These are phyloP conservation scores for Venturia carpophila DNA, from an alignment of 2,329 filamentous ascomycete genomes.

Conservation along the genomic window DNA sequence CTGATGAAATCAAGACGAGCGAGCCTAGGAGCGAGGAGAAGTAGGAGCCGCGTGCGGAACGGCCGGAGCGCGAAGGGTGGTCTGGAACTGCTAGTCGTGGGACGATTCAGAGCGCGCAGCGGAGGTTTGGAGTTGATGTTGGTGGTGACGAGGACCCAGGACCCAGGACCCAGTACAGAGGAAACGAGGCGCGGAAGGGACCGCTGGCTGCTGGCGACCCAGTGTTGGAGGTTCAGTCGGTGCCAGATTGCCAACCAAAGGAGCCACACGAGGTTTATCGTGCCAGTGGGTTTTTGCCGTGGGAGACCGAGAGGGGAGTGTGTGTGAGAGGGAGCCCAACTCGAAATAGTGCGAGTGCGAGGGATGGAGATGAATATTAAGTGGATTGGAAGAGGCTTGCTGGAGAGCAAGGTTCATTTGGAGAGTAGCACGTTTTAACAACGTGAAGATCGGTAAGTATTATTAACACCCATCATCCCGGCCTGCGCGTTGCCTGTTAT, in stretches of 20 bases:
- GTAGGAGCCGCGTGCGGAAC: background rate
- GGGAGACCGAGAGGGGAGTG: background rate
- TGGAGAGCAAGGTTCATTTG: conserved; percentile 1
- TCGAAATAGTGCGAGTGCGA: background rate
- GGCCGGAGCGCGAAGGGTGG: background rate
- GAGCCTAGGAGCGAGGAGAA: background rate
- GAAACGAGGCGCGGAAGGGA: conserved; percentile 8
- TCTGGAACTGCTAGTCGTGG: background rate
- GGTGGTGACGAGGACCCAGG: conserved; percentile 12
- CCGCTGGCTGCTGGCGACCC: background rate
- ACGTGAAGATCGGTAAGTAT: background rate
- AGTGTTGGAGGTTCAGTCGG: background rate
- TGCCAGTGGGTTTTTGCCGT: background rate
- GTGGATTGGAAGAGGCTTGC: background rate
- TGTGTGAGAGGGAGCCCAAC: background rate
- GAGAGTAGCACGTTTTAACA: background rate
- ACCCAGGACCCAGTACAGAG: conserved; percentile 14
- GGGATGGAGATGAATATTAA: background rate
- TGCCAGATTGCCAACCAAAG: background rate
- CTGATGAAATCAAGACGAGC: conserved; percentile 7
- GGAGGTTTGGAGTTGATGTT: background rate
- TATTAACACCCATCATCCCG: no score
- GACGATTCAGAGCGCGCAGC: background rate
- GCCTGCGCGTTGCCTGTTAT: no score
- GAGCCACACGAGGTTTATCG: background rate